phyloP scores from a whole-genome alignment of 768 basidiomycete species.

The Pseudohyphozyma bogoriensis region DNA sequence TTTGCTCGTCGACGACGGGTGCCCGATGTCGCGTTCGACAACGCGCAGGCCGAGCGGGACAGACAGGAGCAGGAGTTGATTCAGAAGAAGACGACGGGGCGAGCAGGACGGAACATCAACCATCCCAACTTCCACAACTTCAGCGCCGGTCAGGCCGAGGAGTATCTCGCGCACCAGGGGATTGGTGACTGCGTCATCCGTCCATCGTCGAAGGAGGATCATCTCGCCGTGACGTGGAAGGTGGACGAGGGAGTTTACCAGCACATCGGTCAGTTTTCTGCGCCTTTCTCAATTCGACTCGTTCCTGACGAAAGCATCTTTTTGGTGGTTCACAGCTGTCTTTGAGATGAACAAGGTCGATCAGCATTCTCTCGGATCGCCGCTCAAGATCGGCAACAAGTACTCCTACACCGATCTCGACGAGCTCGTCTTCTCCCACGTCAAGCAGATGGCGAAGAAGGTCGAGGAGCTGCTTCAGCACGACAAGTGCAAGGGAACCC shows the following conservation, averaged over 20 bases:
- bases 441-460: conserved; percentile 83
- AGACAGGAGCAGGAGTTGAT: conserved; percentile 40
- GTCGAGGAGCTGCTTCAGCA: conserved; percentile 90
- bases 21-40: conserved; percentile 36
- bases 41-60: conserved; percentile 18
- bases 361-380: conserved; percentile 38
- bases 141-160: conserved; percentile 79
- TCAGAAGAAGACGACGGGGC: conserved; percentile 55
- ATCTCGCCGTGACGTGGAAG: conserved; percentile 98
- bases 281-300: neutral
- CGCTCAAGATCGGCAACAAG: conserved; percentile 37
- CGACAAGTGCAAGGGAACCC: conserved; percentile 83
- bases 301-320: neutral
- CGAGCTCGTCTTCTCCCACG: conserved; percentile 91
- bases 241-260: conserved; percentile 92
- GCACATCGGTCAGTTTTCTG: conserved; percentile 64
- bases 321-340: conserved; percentile 34
- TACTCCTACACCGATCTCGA: conserved; percentile 89
- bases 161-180: conserved; percentile 76
- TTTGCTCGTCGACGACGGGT: conserved; percentile 34
- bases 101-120: conserved; percentile 76
- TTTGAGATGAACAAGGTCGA: conserved; percentile 42
- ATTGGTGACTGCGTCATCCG: conserved; percentile 93
- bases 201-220: conserved; percentile 84
- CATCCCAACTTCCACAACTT: conserved; percentile 98